Base-by-base conservation (phyloP, 169 alveolate species). In the Plasmodium knowlesi region DNA sequence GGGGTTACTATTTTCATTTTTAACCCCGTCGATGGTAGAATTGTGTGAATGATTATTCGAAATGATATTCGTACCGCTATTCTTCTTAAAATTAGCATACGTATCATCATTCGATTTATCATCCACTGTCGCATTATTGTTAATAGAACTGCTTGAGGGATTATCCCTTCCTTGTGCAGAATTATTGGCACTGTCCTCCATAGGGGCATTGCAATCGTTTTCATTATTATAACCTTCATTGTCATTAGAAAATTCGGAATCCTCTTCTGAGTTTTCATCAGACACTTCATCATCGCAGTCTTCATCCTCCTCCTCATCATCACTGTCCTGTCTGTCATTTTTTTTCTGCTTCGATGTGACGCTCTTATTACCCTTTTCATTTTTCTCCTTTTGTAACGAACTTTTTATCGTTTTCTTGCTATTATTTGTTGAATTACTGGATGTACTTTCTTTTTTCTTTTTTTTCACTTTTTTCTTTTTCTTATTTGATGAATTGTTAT, bases 381-480 rank as follows among this genome's bases (percentile, higher is more conserved):
- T 82, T 82, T 30, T 82, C 39, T 82, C 89, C 28, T 28, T 82
- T 41, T 54, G 30, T 82, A 82, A 5, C 14, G 89, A 53, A 54
- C 14, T 54, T 19, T 82, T 82, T 28, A 82, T 82, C 41, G 53
- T 82, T 28, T 82, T 82, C 41, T 82, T 82, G 71, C 53, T 82
- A 30, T 9, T 30, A 57, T 16, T 82, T 28, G 71, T 67, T 67
- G 76, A 25, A 67, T 67, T n/a, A 34, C 41, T 57, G 10, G 25
- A 28, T 8, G n/a, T 30, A 28, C n/a, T n/a, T 82, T 82, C 78
- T 50, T 82, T 82, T 22, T 37, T 81, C 10, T 25, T 79, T 19
- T 79, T 79, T 43, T 46, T 82, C 43, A 54, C 4, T 54, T 82
- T 82, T 53, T 82, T 82, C 22, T 82, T 82, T 57, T 50, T 57